Percentiles rank a stretch among this genome's conserved stretches.
Conservation (phyloP, 371 early-diverging fungal species). For the Zopfochytrium polystomum region DNA sequence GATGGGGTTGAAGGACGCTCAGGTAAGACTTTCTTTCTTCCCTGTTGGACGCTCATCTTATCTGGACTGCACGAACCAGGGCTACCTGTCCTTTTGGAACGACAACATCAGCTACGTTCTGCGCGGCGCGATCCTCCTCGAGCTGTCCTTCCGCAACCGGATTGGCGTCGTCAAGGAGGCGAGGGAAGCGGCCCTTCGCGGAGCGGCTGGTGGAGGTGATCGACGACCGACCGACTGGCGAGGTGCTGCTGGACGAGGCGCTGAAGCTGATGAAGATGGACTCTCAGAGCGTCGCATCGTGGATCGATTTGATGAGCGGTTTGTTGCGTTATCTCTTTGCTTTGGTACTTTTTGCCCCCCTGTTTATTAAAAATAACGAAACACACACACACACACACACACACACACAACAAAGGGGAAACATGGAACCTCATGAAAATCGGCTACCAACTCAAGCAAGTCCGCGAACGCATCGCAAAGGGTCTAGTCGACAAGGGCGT, state of each 20-base stretch:
- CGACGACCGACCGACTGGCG: conserved; percentile 79
- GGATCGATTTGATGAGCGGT: conserved; percentile 97
- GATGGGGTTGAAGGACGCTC: conserved; percentile 90
- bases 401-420: conserved; percentile 70
- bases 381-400: too few species aligned
- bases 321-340: conserved; percentile 25
- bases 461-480: conserved; percentile 92
- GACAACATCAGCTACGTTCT: conserved; percentile 93
- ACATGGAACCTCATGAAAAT: conserved; percentile 97
- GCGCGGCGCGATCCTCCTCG: conserved; percentile 92
- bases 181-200: conserved; percentile 72
- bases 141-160: conserved; percentile 85
- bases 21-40: conserved; percentile 49
- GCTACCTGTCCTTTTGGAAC: conserved; percentile 97
- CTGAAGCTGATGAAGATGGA: conserved; percentile 76
- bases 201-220: conserved; percentile 85
- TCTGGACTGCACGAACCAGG: conserved; percentile 44
- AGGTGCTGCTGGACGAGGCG: conserved; percentile 94
- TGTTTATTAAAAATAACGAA: too few species aligned
- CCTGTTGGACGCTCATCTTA: background rate
- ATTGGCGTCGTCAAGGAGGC: conserved; percentile 83
- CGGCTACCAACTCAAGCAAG: conserved; percentile 95
- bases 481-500: conserved; percentile 98
- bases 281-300: conserved; percentile 70
- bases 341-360: background rate